Percentiles rank a stretch among this genome's conserved stretches.
These are phyloP conservation scores for Hemisphaericaspora subhashii DNA, from an alignment of 1,139 yeast genomes.

Conservation along the genomic window DNA sequence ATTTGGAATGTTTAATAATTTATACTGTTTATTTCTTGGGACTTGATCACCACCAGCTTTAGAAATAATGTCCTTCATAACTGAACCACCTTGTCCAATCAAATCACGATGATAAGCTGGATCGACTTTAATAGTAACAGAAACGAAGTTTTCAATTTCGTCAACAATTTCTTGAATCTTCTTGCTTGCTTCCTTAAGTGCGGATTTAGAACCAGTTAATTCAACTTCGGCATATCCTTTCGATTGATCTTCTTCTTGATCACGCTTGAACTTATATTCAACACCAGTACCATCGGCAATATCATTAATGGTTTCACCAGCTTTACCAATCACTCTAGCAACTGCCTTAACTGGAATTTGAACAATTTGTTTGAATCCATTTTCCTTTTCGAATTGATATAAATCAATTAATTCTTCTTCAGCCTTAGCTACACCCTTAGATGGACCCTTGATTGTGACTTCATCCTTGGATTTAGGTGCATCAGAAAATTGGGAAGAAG, in stretches of 20 bases:
- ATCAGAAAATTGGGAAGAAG: slow-evolving; percentile 29
- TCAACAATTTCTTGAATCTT: slow-evolving; percentile 64
- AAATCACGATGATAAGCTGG: slow-evolving; percentile 77
- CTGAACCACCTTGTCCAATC: slow-evolving; percentile 80
- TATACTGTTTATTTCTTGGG: slow-evolving; percentile 47
- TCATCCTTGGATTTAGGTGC: slow-evolving; percentile 54
- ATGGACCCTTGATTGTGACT: slow-evolving; percentile 85
- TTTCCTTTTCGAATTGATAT: slow-evolving; percentile 83
- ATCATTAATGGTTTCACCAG: slow-evolving; percentile 82
- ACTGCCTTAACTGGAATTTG: slow-evolving; percentile 71
- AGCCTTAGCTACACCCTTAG: slow-evolving; percentile 84
- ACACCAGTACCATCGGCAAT: slow-evolving; percentile 81
- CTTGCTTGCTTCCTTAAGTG: slow-evolving; percentile 72
- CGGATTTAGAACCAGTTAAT: slow-evolving; percentile 77
- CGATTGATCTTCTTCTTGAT: slow-evolving; percentile 41
- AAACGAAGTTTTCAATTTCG: slow-evolving; percentile 65
- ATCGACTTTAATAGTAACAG: slow-evolving; percentile 66
- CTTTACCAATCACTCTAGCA: slow-evolving; percentile 84
- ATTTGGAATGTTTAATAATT: slow-evolving; percentile 74
- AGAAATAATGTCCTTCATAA: slow-evolving; percentile 69
- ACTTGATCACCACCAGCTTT: slow-evolving; percentile 75
- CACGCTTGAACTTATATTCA: slow-evolving; percentile 63
- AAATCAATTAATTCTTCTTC: slow-evolving; percentile 84
- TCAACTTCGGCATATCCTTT: slow-evolving; percentile 56
- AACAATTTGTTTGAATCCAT: slow-evolving; percentile 66